Base-by-base conservation (phyloP, 352 stramenopile species). In the Peronospora farinosa region DNA sequence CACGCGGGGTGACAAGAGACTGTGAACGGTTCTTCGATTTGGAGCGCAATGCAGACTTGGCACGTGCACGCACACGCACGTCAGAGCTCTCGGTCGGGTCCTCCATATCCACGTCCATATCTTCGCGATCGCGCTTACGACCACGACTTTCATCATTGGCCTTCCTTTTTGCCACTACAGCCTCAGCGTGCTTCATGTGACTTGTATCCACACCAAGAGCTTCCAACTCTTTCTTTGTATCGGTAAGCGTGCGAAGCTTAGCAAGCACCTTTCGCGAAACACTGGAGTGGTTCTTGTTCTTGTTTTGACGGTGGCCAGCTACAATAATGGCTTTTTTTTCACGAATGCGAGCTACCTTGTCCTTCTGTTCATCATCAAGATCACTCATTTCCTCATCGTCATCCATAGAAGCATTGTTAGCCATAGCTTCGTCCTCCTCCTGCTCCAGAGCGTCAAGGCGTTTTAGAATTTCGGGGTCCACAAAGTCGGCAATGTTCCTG, bases 401-500 rank as follows among this genome's bases (percentile, higher is more conserved):
- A 27, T 95, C 86, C 62, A 97, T 86, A 57, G 95, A 86, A 11
- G 73, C 75, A 7, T 92, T 77, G 63, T 97, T 96, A 9, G 78
- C 84, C 70, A 97, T 82, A 30, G 94, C 73, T 55, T 98, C 91
- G 45, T 98, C 95, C 66, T 99, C 97, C 65, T 99, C 96, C 47
- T 89, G 64, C 74, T 99, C 97, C 39, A 99, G 74, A 32, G 86
- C 80, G 12, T 91, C 87, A 28, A 99, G 83, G 57, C 94, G 95
- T 47, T 91, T 93, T 39, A 98, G 87, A 67, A 99, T 99, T 31
- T 99, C 96, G 7, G 95, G 81, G 63, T 99, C 97, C 41, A 99
- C 82, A 70, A 97, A 99, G 70, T 99, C 97, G 40, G 91, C 86
- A 79, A 99, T 95, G 72, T 99, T 99, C 76, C 98, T 99, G 55